Evolutionary conservation across 495 filamentous ascomycete genomes (phyloP).

Genomic region (Neurospora intermedia): DNA sequence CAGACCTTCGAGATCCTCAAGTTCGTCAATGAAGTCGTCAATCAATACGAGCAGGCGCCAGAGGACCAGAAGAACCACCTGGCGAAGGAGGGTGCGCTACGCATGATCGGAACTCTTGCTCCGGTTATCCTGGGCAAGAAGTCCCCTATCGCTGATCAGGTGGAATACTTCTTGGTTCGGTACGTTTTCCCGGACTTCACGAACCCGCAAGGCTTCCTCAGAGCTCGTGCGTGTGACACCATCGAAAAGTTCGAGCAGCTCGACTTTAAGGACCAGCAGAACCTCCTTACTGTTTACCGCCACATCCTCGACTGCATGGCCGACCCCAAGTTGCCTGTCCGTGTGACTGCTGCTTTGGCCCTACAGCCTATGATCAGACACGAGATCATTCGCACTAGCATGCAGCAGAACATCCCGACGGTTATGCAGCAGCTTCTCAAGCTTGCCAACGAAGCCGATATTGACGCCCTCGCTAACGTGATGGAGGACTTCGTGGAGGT

Average conservation of each 20-base stretch:
- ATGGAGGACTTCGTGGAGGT: constrained; percentile 99
- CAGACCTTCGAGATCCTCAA: constrained; percentile 87
- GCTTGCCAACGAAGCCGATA: constrained; percentile 89
- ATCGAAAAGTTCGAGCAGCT: constrained; percentile 95
- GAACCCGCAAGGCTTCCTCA: constrained; percentile 83
- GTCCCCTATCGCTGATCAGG: constrained; percentile 92
- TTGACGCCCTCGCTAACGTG: constrained; percentile 92
- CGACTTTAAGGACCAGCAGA: constrained; percentile 89
- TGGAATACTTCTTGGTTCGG: constrained; percentile 97
- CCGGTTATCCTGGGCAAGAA: constrained; percentile 95
- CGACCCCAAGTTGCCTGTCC: constrained; percentile 78
- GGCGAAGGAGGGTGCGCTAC: constrained; percentile 89
- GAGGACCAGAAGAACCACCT: constrained; percentile 82
- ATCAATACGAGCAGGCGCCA: constrained; percentile 68
- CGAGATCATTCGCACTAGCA: constrained; percentile 81
- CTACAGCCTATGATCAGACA: constrained; percentile 92
- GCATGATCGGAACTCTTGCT: constrained; percentile 94
- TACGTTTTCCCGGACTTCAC: constrained; percentile 98
- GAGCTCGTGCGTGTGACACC: constrained; percentile 91
- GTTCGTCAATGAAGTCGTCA: constrained; percentile 89
- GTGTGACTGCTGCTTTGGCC: constrained; percentile 89
- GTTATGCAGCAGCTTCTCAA: constrained; percentile 99
- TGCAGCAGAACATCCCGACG: constrained; percentile 98
- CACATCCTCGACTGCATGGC: constrained; percentile 97
- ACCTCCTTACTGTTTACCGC: constrained; percentile 87